Evolutionary conservation across 2,329 filamentous ascomycete genomes (phyloP).

Genomic region (Thermoascus crustaceus): DNA sequence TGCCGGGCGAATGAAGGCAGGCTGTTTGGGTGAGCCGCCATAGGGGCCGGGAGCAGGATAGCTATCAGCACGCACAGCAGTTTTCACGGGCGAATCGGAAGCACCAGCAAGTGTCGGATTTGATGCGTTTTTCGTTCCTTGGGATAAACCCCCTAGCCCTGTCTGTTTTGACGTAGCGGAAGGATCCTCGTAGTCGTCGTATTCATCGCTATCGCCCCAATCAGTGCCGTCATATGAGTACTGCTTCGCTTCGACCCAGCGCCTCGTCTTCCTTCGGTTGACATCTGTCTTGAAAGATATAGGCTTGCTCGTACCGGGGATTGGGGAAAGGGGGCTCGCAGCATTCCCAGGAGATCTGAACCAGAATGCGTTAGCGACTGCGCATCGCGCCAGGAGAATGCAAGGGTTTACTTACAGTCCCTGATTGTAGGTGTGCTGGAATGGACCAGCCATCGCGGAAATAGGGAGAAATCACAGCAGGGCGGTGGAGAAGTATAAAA

Average conservation of each 20-base stretch:
- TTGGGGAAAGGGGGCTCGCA: slow-evolving; percentile 20
- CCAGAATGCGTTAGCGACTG: background rate
- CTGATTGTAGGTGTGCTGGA: background rate
- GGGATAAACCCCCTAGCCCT: slow-evolving; percentile 17
- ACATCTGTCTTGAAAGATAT: slow-evolving; percentile 74
- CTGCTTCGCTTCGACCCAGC: slow-evolving; percentile 86
- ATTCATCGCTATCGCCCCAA: slow-evolving; percentile 67
- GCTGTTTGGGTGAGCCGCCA: slow-evolving; percentile 40
- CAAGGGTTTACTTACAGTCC: slow-evolving; percentile 1
- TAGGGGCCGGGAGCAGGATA: slow-evolving; percentile 10
- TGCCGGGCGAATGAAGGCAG: slow-evolving; percentile 62
- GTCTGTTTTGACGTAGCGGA: slow-evolving; percentile 18
- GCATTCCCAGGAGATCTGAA: slow-evolving; percentile 7
- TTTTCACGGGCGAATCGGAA: no score
- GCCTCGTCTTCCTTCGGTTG: slow-evolving; percentile 80
- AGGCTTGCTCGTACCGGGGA: slow-evolving; percentile 30
- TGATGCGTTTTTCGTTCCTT: no score
- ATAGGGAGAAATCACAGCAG: background rate
- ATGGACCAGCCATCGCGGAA: slow-evolving; percentile 2
- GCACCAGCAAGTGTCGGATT: no score
- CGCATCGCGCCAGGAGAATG: slow-evolving; percentile 1
- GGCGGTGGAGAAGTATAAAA: background rate
- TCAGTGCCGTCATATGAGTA: slow-evolving; percentile 88
- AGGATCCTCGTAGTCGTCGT: slow-evolving; percentile 50
- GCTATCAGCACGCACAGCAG: no score